Conservation (phyloP, 495 filamentous ascomycete genomes). For the Penicillium alfredii region DNA sequence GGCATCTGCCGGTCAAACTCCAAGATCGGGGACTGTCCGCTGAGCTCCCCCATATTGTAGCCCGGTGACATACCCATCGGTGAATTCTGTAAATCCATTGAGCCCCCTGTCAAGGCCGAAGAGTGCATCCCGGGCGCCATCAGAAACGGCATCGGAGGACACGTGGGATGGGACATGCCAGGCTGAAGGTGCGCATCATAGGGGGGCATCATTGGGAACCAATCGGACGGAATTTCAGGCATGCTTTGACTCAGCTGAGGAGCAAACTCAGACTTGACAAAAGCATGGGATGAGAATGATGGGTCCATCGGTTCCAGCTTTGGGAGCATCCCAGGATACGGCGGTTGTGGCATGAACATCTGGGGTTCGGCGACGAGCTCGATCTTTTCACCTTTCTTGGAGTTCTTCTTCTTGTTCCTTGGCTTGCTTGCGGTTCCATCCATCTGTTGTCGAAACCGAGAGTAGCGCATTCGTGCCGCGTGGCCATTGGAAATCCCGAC, state of each 20-base stretch:
- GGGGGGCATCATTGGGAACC: no score
- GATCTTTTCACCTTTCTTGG: constrained; percentile 12
- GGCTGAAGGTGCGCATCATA: no score
- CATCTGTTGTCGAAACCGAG: constrained; percentile 60
- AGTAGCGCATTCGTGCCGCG: constrained; percentile 75
- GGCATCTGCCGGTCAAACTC: no score
- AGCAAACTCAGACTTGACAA: constrained; percentile 11
- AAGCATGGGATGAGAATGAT: constrained; percentile 1
- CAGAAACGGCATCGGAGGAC: no score
- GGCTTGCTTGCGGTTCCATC: constrained; percentile 36
- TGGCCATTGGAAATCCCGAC: constrained; percentile 70
- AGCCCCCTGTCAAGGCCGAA: no score
- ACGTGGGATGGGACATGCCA: no score
- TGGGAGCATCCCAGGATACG: background rate
- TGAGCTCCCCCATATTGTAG: no score
- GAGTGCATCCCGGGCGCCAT: no score
- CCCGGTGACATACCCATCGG: no score
- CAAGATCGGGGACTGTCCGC: no score
- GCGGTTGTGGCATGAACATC: background rate
- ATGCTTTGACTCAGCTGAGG: background rate
- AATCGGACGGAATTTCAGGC: no score
- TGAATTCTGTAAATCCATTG: no score
- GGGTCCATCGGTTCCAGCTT: constrained; percentile 1
- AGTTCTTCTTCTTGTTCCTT: constrained; percentile 10
- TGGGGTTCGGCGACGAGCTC: constrained; percentile 1